phyloP scores from a whole-genome alignment of 495 filamentous ascomycete species.

The Trichoderma virens region DNA sequence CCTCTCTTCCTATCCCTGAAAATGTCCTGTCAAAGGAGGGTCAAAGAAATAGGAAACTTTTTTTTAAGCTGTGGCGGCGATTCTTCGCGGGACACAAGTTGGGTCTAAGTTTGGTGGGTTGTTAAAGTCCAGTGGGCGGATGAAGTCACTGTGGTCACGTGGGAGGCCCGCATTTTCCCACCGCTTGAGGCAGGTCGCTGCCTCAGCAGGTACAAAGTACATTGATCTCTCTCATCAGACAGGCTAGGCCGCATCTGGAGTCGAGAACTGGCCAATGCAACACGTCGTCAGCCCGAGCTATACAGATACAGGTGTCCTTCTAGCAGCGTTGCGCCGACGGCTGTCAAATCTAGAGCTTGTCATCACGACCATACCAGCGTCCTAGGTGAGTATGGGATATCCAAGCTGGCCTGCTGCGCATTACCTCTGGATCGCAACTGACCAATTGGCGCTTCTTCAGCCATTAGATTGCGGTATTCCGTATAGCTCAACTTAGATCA shows the following conservation, averaged over 20 bases:
- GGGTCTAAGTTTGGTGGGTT: slow-evolving; percentile 2
- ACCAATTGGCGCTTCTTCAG: background rate
- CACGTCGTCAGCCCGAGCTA: slow-evolving; percentile 5
- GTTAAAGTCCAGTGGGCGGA: background rate
- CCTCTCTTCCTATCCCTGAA: background rate
- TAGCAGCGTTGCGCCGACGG: background rate
- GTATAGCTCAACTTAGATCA: background rate
- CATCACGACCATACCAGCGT: background rate
- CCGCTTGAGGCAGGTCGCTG: background rate
- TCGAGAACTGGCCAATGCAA: background rate
- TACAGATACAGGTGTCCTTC: background rate
- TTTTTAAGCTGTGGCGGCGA: background rate
- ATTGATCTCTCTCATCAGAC: background rate
- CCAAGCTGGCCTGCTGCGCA: background rate
- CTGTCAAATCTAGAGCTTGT: background rate
- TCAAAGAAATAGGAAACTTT: background rate
- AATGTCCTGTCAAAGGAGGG: background rate
- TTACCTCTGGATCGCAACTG: background rate
- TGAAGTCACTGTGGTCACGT: slow-evolving; percentile 3
- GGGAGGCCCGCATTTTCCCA: background rate
- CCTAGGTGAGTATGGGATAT: background rate
- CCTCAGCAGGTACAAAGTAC: no score
- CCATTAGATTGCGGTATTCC: background rate
- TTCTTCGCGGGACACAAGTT: slow-evolving; percentile 2
- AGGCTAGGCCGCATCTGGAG: background rate